phyloP scores from a whole-genome alignment of 1,139 yeast species.

The Geotrichum aggregatum region DNA sequence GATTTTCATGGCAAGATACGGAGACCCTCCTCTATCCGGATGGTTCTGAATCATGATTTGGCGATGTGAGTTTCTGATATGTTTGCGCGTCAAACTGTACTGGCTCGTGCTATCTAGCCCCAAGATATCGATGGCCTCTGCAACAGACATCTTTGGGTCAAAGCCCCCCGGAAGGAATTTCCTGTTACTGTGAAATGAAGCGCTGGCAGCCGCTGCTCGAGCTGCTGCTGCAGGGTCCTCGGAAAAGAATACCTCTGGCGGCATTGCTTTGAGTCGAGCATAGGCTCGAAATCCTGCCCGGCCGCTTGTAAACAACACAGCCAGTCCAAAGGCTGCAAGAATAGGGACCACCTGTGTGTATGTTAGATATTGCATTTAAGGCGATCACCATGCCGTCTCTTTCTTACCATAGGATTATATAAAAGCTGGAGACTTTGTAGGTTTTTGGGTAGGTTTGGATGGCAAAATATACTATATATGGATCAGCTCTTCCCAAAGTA shows the following conservation, averaged over 20 bases:
- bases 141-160: constrained; percentile 35
- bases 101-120: constrained; percentile 29
- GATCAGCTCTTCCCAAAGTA: not conserved
- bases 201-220: constrained; percentile 19
- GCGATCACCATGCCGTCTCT: not conserved
- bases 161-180: constrained; percentile 37
- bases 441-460: not conserved
- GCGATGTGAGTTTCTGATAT: constrained; percentile 56
- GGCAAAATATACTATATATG: no score
- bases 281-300: constrained; percentile 39
- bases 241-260: constrained; percentile 34
- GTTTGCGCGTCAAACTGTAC: constrained; percentile 29
- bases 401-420: not conserved
- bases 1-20: constrained; percentile 65
- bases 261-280: constrained; percentile 32
- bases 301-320: constrained; percentile 30
- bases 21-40: constrained; percentile 75
- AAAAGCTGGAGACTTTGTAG: not conserved
- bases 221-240: constrained; percentile 24
- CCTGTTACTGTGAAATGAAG: constrained; percentile 19
- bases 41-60: constrained; percentile 63
- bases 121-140: constrained; percentile 38
- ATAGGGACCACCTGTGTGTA: constrained; percentile 26
- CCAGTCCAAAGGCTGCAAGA: constrained; percentile 30
- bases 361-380: not conserved